These are phyloP conservation scores for Sporisorium sorghi DNA, from an alignment of 1,284 basidiomycete genomes.

Conservation along the genomic window DNA sequence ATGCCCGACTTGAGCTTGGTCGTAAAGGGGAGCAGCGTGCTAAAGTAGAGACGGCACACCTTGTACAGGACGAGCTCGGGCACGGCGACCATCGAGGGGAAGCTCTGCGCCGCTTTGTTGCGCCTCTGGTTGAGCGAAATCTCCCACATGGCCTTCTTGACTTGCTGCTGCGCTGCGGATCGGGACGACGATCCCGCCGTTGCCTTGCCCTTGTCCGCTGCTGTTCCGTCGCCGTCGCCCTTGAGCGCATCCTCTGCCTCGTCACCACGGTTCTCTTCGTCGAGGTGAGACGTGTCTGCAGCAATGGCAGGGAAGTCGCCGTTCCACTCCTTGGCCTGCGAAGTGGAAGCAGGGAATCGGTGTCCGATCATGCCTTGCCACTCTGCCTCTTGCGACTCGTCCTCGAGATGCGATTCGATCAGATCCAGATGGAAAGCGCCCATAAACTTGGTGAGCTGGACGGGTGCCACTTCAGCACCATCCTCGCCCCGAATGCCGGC, in stretches of 20 bases:
- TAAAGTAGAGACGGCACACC: slow-evolving; percentile 53
- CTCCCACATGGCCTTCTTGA: slow-evolving; percentile 45
- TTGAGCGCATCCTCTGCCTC: slow-evolving; percentile 11
- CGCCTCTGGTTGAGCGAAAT: slow-evolving; percentile 46
- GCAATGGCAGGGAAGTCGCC: slow-evolving; percentile 2
- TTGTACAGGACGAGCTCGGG: slow-evolving; percentile 53
- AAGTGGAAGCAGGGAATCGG: slow-evolving; percentile 30
- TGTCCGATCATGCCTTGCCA: slow-evolving; percentile 37
- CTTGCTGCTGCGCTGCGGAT: slow-evolving; percentile 14
- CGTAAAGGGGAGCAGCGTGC: slow-evolving; percentile 49
- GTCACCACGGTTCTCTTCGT: slow-evolving; percentile 18
- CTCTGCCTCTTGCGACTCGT: slow-evolving; percentile 34
- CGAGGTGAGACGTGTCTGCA: slow-evolving; percentile 18
- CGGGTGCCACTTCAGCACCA: slow-evolving; percentile 25
- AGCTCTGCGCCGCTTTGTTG: slow-evolving; percentile 40
- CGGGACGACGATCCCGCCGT: slow-evolving; percentile 10
- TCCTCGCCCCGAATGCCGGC: slow-evolving; percentile 39
- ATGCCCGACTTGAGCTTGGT: slow-evolving; percentile 51
- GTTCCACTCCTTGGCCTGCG: slow-evolving; percentile 20
- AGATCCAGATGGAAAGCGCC: slow-evolving; percentile 45
- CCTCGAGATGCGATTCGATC: slow-evolving; percentile 47
- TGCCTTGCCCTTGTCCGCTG: slow-evolving; percentile 5
- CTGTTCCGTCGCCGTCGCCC: neutral
- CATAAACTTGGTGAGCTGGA: slow-evolving; percentile 42
- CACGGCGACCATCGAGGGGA: slow-evolving; percentile 49